Percentiles rank a stretch among this genome's conserved stretches.
These are phyloP conservation scores for Dendrocalamus latiflorus DNA, from an alignment of 202 grass and related monocot species.

Conservation along the genomic window DNA sequence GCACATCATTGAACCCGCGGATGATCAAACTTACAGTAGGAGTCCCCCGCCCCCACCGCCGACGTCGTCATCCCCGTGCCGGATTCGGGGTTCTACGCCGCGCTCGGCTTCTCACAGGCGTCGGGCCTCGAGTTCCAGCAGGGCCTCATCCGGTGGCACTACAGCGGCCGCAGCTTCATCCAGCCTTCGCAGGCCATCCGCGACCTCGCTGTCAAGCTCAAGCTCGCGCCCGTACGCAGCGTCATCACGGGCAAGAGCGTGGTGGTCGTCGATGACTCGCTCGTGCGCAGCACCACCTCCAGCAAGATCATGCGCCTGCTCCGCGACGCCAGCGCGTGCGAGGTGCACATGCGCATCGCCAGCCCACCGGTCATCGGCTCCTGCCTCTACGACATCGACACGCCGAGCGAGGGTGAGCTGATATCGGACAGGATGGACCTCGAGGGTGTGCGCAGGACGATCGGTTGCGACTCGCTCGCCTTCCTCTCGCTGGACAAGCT, in stretches of 20 bases:
- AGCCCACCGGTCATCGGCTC: slow-evolving; percentile 77
- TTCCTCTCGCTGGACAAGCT: slow-evolving; percentile 83
- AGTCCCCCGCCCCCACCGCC: slow-evolving; percentile 59
- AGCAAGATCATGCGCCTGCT: slow-evolving; percentile 85
- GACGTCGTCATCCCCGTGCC: slow-evolving; percentile 95
- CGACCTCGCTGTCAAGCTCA: slow-evolving; percentile 87
- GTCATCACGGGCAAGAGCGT: slow-evolving; percentile 84
- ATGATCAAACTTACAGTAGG: too few species aligned
- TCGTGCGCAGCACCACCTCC: slow-evolving; percentile 91
- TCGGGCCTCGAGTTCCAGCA: slow-evolving; percentile 85
- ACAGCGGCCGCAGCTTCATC: slow-evolving; percentile 90
- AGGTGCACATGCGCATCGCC: slow-evolving; percentile 94
- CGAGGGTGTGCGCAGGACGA: slow-evolving; percentile 53
- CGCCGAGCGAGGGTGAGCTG: slow-evolving; percentile 69
- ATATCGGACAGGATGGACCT: slow-evolving; percentile 73
- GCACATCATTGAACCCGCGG: too few species aligned
- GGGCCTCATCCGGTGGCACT: slow-evolving; percentile 86
- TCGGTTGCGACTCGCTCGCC: slow-evolving; percentile 77
- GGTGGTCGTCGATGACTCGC: slow-evolving; percentile 87
- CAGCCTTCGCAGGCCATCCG: slow-evolving; percentile 75
- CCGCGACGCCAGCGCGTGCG: slow-evolving; percentile 71
- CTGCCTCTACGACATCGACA: slow-evolving; percentile 91
- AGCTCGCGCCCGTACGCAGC: slow-evolving; percentile 69
- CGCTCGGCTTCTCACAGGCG: slow-evolving; percentile 62
- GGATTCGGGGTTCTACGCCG: slow-evolving; percentile 89